A percentile compares a stretch with the other conserved stretches of the same genome.
Conservation (phyloP, 495 filamentous ascomycete species). For the Echria macrotheca region DNA sequence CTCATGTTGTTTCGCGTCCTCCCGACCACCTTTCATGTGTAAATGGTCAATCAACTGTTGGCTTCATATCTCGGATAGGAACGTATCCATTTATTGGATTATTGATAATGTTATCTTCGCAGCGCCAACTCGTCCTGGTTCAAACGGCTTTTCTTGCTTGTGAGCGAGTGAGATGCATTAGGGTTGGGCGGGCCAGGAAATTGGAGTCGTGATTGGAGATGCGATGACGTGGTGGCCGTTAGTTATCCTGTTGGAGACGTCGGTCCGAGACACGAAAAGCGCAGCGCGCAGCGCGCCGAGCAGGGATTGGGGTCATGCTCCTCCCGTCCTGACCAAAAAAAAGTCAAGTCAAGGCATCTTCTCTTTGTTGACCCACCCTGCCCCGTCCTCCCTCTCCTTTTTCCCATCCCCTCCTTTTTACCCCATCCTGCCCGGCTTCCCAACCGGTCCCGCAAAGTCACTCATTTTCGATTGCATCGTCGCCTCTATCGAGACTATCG, state of each 20-base stretch:
- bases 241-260: background rate
- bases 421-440: background rate
- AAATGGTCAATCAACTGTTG: too few relatives aligned
- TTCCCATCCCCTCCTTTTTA: background rate
- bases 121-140: too few relatives aligned
- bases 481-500: too few relatives aligned
- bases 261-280: conserved; percentile 2
- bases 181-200: background rate
- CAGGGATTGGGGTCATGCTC: too few relatives aligned
- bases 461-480: too few relatives aligned
- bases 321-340: background rate
- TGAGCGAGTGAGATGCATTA: too few relatives aligned
- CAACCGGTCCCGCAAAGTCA: background rate
- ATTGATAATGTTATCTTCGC: too few relatives aligned
- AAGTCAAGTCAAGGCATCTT: background rate
- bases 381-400: background rate
- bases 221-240: conserved; percentile 1
- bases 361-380: background rate
- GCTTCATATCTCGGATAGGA: too few relatives aligned
- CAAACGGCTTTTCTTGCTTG: too few relatives aligned
- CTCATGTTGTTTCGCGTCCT: too few relatives aligned
- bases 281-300: background rate
- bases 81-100: too few relatives aligned
- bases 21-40: too few relatives aligned
- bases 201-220: conserved; percentile 4